A percentile compares a stretch with the other conserved stretches of the same genome.
These are phyloP conservation scores for Stentor roeselii DNA, from an alignment of 73 alveolate species.

Conservation along the genomic window DNA sequence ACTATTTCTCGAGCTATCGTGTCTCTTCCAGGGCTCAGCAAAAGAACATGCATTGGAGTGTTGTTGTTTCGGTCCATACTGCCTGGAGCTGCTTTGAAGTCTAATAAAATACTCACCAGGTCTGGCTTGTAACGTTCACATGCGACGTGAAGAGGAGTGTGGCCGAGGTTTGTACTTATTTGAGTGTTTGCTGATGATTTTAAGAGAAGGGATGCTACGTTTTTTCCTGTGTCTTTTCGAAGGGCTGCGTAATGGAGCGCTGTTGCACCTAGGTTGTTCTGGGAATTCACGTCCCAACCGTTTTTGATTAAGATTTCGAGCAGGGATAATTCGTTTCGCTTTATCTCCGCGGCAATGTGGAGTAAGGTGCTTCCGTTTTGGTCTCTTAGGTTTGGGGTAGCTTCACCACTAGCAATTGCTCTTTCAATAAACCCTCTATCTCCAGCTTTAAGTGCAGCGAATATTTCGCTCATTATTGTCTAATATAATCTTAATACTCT, in stretches of 20 bases:
- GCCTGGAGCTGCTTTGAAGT: background rate
- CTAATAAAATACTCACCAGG: background rate
- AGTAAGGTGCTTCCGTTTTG: background rate
- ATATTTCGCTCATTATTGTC: too few species aligned
- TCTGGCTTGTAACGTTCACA: constrained; percentile 11
- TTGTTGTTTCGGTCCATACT: background rate
- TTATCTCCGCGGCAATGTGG: constrained; percentile 15
- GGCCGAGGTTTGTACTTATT: background rate
- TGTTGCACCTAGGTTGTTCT: constrained; percentile 24
- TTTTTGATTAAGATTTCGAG: background rate
- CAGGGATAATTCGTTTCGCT: background rate
- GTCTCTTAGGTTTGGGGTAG: constrained; percentile 21
- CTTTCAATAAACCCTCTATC: constrained; percentile 10
- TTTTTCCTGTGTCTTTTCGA: constrained; percentile 7
- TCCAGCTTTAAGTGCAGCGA: constrained; percentile 17
- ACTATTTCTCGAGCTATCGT: constrained; percentile 17
- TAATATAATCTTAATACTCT: too few species aligned
- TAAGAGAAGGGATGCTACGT: background rate
- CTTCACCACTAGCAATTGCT: background rate
- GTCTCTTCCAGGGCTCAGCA: constrained; percentile 7
- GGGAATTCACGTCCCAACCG: constrained; percentile 8
- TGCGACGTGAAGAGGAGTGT: constrained; percentile 7
- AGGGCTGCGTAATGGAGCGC: constrained; percentile 23
- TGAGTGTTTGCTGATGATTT: background rate
- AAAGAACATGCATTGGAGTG: constrained; percentile 17